phyloP scores from a whole-genome alignment of 140 eudicot species.

The Oenanthe javanica region DNA sequence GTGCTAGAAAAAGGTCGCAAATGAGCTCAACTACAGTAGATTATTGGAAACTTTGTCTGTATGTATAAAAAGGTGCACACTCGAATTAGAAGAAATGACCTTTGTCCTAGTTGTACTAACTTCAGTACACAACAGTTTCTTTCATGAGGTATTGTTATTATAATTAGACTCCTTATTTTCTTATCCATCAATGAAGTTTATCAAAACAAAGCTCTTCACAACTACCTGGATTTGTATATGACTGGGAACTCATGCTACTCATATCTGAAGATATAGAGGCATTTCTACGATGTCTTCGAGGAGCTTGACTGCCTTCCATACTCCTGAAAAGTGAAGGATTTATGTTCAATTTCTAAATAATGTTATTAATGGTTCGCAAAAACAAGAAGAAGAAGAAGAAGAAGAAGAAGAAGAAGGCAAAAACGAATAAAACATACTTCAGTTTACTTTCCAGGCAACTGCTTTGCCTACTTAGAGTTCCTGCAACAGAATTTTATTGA shows the following conservation, averaged over 20 bases:
- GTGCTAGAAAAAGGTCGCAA: background rate
- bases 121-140: background rate
- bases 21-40: background rate
- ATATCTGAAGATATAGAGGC: constrained; percentile 53
- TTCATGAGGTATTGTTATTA: background rate
- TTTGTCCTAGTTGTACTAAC: background rate
- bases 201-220: constrained; percentile 14
- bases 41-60: background rate
- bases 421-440: constrained; percentile 33
- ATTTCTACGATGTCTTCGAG: constrained; percentile 50
- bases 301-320: constrained; percentile 31
- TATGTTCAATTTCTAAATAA: background rate
- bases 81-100: background rate
- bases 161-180: background rate
- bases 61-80: background rate
- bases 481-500: constrained; percentile 22
- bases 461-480: constrained; percentile 42
- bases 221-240: constrained; percentile 46
- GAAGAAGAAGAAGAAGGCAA: background rate
- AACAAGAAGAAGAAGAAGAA: background rate
- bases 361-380: too few species aligned
- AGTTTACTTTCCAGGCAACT: constrained; percentile 37
- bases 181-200: background rate
- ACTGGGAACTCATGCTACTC: constrained; percentile 40
- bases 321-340: constrained; percentile 33